Evolutionary conservation across 176 grass and related monocot species (phyloP).

Genomic region (Musa itinerans): DNA sequence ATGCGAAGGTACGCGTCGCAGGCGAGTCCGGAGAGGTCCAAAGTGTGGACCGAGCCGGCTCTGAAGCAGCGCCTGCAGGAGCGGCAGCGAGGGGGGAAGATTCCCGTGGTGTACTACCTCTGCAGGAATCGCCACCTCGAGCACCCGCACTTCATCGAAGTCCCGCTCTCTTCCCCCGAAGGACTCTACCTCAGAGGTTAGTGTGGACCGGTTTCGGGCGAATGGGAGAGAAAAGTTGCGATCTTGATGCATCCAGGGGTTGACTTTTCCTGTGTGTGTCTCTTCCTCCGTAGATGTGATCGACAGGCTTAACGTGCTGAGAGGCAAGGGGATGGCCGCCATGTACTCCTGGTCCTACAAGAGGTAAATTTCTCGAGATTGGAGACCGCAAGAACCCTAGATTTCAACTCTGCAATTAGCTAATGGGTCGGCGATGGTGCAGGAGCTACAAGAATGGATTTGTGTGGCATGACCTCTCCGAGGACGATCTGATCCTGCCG

Average conservation of each 20-base stretch:
- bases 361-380: slow-evolving; percentile 37
- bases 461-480: slow-evolving; percentile 26
- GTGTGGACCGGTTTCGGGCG: background rate
- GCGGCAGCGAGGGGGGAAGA: slow-evolving; percentile 35
- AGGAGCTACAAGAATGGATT: slow-evolving; percentile 33
- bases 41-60: slow-evolving; percentile 73
- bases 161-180: slow-evolving; percentile 61
- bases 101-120: slow-evolving; percentile 93
- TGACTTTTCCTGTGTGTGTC: background rate
- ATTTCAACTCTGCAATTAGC: background rate
- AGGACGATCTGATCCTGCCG: slow-evolving; percentile 25
- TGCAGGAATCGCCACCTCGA: slow-evolving; percentile 77
- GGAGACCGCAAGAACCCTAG: background rate
- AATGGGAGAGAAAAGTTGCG: background rate
- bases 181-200: slow-evolving; percentile 89
- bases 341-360: slow-evolving; percentile 99
- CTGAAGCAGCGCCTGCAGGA: slow-evolving; percentile 45
- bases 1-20: slow-evolving; percentile 25
- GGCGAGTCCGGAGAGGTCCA: slow-evolving; percentile 61
- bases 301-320: slow-evolving; percentile 75
- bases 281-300: slow-evolving; percentile 55
- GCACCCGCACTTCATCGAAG: slow-evolving; percentile 98
- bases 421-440: background rate
- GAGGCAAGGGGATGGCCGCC: slow-evolving; percentile 73
- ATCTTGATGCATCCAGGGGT: background rate